Evolutionary conservation across 352 stramenopile species (phyloP).

Genomic region (Phytophthora pluvialis): DNA sequence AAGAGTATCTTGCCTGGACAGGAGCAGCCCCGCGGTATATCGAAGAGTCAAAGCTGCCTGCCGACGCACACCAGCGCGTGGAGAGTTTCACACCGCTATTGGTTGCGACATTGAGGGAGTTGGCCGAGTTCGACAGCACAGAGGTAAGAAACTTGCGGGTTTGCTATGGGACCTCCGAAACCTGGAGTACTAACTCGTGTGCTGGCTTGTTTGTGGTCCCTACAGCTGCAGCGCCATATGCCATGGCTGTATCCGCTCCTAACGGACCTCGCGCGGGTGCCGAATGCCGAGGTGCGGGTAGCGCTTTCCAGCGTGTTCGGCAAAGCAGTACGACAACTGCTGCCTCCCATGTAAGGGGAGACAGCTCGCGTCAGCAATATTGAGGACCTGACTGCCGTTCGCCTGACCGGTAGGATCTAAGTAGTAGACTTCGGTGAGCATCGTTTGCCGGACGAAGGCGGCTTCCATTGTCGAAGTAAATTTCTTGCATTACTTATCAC

Average conservation of each 20-base stretch:
- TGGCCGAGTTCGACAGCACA: constrained; percentile 50
- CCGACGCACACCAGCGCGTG: constrained; percentile 61
- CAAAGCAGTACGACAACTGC: constrained; percentile 62
- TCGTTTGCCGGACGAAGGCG: constrained; percentile 18
- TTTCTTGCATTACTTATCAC: constrained; percentile 16
- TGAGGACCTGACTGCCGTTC: neutral
- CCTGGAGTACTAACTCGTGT: constrained; percentile 5
- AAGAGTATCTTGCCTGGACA: constrained; percentile 79
- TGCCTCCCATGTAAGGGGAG: constrained; percentile 43
- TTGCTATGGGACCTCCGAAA: neutral
- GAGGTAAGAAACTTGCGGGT: constrained; percentile 54
- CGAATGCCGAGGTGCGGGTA: constrained; percentile 64
- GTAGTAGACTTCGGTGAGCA: constrained; percentile 18
- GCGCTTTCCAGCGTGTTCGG: constrained; percentile 72
- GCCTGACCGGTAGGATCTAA: neutral
- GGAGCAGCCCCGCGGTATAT: constrained; percentile 17
- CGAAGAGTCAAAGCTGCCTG: constrained; percentile 34
- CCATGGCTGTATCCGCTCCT: constrained; percentile 84
- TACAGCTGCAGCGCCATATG: constrained; percentile 71
- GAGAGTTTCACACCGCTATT: constrained; percentile 62
- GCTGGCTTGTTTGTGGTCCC: constrained; percentile 7
- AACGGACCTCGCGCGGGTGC: constrained; percentile 73
- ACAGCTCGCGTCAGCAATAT: neutral
- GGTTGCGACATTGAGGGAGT: constrained; percentile 53
- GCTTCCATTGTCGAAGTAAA: constrained; percentile 25